These are phyloP conservation scores for Plasmodium sp. DNA, from an alignment of 169 alveolate species.

Conservation along the genomic window DNA sequence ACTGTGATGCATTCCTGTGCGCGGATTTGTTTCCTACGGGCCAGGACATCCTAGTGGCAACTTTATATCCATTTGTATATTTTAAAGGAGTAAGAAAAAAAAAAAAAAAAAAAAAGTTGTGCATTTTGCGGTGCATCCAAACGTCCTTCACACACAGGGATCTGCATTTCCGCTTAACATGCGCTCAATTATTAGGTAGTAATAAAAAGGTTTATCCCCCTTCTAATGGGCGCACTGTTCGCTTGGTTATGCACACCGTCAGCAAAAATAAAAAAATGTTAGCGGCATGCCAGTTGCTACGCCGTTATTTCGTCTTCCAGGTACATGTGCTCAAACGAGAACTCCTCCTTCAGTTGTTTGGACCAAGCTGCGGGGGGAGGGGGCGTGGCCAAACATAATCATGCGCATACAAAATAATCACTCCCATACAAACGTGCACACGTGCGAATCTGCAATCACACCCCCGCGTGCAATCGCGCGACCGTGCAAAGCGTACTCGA, in stretches of 20 bases:
- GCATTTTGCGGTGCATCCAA: neutral
- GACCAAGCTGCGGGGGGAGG: slow-evolving; percentile 60
- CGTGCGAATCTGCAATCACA: neutral
- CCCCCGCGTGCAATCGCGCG: neutral
- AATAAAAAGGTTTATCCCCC: neutral
- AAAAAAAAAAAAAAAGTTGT: neutral
- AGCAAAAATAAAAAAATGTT: neutral
- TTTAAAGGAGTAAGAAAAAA: neutral
- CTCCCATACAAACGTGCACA: neutral
- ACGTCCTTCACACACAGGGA: neutral
- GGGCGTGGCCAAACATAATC: neutral
- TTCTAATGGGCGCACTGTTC: neutral
- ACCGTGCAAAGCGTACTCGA: slow-evolving; percentile 12
- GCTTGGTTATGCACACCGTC: neutral
- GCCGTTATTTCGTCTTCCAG: slow-evolving; percentile 66
- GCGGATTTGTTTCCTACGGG: neutral
- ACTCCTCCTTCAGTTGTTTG: slow-evolving; percentile 51
- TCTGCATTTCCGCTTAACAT: neutral
- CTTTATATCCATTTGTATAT: neutral
- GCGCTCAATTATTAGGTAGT: neutral
- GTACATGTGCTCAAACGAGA: slow-evolving; percentile 54
- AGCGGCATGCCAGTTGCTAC: neutral
- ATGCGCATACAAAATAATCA: neutral
- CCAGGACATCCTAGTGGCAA: neutral
- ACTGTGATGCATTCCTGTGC: neutral